Evolutionary conservation across 768 basidiomycete genomes (phyloP).

Genomic region (Gloeophyllum trabeum): DNA sequence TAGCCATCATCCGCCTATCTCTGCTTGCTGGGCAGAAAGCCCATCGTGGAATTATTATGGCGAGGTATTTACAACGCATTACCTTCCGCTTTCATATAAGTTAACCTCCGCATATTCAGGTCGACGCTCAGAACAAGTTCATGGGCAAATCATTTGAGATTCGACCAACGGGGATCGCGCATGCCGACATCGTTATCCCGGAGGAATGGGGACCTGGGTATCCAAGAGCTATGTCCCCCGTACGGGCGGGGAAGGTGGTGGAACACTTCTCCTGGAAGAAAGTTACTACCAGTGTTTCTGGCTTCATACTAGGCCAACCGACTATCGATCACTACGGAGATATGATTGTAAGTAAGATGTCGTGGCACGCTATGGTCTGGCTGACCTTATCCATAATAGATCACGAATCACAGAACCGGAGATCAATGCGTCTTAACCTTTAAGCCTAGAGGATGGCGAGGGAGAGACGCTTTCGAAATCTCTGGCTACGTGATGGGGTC

Average conservation of each 20-base stretch:
- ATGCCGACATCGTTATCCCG: conserved; percentile 73
- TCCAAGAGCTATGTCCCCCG: conserved; percentile 38
- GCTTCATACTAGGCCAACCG: conserved; percentile 78
- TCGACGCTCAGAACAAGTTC: conserved; percentile 95
- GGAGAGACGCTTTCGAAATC: conserved; percentile 87
- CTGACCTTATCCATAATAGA: conserved; percentile 20
- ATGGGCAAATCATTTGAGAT: conserved; percentile 97
- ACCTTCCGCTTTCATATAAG: background rate
- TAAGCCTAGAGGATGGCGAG: conserved; percentile 93
- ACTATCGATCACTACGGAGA: conserved; percentile 68
- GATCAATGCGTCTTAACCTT: conserved; percentile 86
- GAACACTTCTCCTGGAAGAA: conserved; percentile 98
- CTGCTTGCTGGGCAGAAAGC: conserved; percentile 90
- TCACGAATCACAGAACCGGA: conserved; percentile 84
- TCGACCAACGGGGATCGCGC: conserved; percentile 88
- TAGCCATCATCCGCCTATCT: conserved; percentile 94
- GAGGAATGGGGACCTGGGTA: conserved; percentile 50
- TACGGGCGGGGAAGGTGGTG: conserved; percentile 40
- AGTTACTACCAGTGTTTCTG: conserved; percentile 83
- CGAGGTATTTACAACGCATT: conserved; percentile 34
- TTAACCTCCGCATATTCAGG: conserved; percentile 28
- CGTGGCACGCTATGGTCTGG: background rate
- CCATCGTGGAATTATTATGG: conserved; percentile 87
- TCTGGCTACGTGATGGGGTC: conserved; percentile 71
- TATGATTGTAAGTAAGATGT: conserved; percentile 64